phyloP scores from a whole-genome alignment of 139 green algal genomes.

The Deuterostichococcus epilithicus region DNA sequence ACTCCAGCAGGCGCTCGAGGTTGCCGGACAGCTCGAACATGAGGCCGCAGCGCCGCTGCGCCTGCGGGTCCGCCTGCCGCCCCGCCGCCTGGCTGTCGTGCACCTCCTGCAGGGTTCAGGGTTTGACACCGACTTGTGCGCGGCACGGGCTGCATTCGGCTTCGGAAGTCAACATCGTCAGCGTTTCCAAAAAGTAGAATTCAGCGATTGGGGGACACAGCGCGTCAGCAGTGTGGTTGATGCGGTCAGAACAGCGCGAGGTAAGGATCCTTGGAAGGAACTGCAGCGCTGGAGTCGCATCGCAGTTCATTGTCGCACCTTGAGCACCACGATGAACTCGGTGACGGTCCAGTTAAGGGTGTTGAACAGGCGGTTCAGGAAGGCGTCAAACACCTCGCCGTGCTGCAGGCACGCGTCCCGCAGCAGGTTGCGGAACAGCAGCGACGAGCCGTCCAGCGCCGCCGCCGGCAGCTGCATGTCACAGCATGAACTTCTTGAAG shows the following conservation, averaged over 20 bases:
- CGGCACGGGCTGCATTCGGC: too few species aligned
- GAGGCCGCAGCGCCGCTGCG: slow-evolving; percentile 44
- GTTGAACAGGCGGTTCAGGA: slow-evolving; percentile 85
- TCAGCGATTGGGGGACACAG: too few species aligned
- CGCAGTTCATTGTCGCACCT: too few species aligned
- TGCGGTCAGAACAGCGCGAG: too few species aligned
- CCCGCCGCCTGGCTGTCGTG: too few species aligned
- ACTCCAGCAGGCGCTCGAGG: slow-evolving; percentile 77
- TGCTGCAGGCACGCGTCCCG: slow-evolving; percentile 22
- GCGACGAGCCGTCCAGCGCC: neutral
- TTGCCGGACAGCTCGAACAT: slow-evolving; percentile 72
- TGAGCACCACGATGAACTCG: slow-evolving; percentile 64
- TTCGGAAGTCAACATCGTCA: too few species aligned
- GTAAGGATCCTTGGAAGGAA: too few species aligned
- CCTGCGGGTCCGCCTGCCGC: neutral
- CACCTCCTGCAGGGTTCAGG: neutral
- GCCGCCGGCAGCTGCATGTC: neutral
- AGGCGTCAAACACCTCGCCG: slow-evolving; percentile 39
- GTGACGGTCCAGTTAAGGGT: slow-evolving; percentile 80
- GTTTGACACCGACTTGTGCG: too few species aligned
- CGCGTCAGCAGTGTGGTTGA: too few species aligned
- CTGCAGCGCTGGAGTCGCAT: slow-evolving; percentile 1
- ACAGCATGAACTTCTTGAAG: too few species aligned
- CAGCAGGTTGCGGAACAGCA: slow-evolving; percentile 36
- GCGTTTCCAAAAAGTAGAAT: too few species aligned